These are phyloP conservation scores for Myxozyma neglecta DNA, from an alignment of 805 yeast genomes.

Conservation along the genomic window DNA sequence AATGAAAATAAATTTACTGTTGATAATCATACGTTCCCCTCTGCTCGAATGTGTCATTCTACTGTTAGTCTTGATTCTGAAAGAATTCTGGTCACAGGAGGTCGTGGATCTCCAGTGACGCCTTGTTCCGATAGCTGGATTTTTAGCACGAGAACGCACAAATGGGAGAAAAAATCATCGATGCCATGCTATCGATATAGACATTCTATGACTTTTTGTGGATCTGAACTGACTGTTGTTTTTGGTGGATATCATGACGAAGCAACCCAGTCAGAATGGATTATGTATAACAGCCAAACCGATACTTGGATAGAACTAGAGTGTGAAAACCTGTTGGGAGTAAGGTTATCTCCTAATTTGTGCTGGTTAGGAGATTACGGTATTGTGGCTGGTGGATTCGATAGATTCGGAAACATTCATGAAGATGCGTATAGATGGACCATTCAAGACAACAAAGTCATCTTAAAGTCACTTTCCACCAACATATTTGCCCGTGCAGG, in stretches of 20 bases:
- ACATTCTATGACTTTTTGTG: slow-evolving; percentile 47
- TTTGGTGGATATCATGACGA: slow-evolving; percentile 47
- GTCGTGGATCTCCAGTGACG: slow-evolving; percentile 61
- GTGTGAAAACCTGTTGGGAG: slow-evolving; percentile 32
- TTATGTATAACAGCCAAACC: slow-evolving; percentile 11
- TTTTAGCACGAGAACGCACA: slow-evolving; percentile 28
- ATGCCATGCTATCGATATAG: slow-evolving; percentile 53
- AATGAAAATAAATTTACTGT: slow-evolving; percentile 1
- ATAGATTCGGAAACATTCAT: slow-evolving; percentile 17
- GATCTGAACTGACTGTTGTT: slow-evolving; percentile 43
- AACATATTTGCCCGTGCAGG: slow-evolving; percentile 23
- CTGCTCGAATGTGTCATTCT: slow-evolving; percentile 61
- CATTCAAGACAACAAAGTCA: slow-evolving; percentile 30
- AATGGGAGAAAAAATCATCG: slow-evolving; percentile 47
- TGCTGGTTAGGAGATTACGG: slow-evolving; percentile 39
- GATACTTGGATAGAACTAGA: slow-evolving; percentile 33
- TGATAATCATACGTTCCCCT: slow-evolving; percentile 5
- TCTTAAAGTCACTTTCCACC: slow-evolving; percentile 35
- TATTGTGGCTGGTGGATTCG: slow-evolving; percentile 52
- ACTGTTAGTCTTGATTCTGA: slow-evolving; percentile 42
- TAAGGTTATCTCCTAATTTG: slow-evolving; percentile 43
- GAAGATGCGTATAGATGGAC: slow-evolving; percentile 30
- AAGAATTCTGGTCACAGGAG: slow-evolving; percentile 55
- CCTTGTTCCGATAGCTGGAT: slow-evolving; percentile 50
- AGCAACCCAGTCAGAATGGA: slow-evolving; percentile 12